These are phyloP conservation scores for Geotrichum restrictum DNA, from an alignment of 1,139 yeast genomes.

Conservation along the genomic window DNA sequence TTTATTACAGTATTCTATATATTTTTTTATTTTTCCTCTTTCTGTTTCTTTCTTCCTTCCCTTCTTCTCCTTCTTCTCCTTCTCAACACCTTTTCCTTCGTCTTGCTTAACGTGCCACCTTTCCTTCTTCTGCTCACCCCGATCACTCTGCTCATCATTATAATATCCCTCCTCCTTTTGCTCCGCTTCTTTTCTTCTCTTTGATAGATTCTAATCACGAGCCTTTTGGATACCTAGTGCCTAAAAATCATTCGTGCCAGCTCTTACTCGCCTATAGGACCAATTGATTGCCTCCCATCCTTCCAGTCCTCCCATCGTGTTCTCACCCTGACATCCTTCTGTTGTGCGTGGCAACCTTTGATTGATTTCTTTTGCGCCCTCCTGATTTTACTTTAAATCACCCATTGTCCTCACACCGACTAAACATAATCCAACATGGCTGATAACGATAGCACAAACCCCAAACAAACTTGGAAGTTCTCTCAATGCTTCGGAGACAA, in stretches of 20 bases:
- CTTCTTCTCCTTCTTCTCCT: not conserved
- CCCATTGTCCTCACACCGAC: not conserved
- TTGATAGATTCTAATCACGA: not conserved
- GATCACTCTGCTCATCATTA: not conserved
- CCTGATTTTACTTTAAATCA: not conserved
- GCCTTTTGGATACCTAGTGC: not conserved
- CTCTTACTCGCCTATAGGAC: not conserved
- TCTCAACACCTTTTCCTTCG: not conserved
- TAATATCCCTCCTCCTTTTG: not conserved
- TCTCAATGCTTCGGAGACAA: conserved; percentile 90
- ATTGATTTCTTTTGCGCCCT: not conserved
- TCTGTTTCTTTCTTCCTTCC: not conserved
- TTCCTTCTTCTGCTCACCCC: conserved; percentile 1
- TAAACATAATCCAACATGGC: conserved; percentile 13
- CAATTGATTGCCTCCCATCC: not conserved
- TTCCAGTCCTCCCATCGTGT: not conserved
- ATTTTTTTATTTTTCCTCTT: not conserved
- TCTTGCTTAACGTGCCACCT: not conserved
- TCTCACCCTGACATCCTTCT: not conserved
- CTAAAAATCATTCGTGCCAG: not conserved
- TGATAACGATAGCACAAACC: conserved; percentile 32
- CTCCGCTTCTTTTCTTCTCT: not conserved
- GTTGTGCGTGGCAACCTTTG: not conserved
- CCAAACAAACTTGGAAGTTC: conserved; percentile 41
- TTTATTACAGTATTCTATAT: too few relatives aligned